Evolutionary conservation across 2,329 filamentous ascomycete genomes (phyloP), one percentile per base, ranked within the genome.

Genomic region (Colletotrichum aenigma): DNA sequence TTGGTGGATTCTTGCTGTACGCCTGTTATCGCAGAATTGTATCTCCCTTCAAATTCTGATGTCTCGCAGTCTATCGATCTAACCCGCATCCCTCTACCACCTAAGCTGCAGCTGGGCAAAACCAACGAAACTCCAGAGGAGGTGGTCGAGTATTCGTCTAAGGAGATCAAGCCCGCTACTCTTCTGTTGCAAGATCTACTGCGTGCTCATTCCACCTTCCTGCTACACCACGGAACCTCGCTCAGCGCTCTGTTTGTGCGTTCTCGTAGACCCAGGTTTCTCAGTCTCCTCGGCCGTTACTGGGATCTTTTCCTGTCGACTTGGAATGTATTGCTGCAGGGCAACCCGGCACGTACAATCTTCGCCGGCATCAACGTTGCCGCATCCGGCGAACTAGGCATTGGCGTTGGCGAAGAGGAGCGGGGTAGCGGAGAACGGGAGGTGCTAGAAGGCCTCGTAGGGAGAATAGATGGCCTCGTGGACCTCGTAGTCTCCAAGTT

Each of bases 331-430:
- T 90, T 98, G 78, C 89, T 99, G 56, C 95, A 96, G 81, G 96
- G 96, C 10, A 98, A 98, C 80, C 97, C 97, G 0, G 93, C 93
- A 3, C 91, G 94, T 2, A 93, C 93, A 77, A 88, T 98, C 7
- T 96, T 95, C 80, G 92, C 93, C 13, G 96, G 95, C 7, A 92
- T 98, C 81, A 98, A 98, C 83, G 89, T 99, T 36, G 95, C 96
- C 15, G 95, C 94, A 8, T 96, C 95, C 38, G 96, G 97, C 21
- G 96, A 98, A 85, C 90, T 98, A 30, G 97, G 97, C 18, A 91
- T 98, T 61, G 97, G 97, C 0, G 97, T 98, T 2, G 97, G 97
- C 21, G 97, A 98, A 83, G 97, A 98, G 86, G 95, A 98, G 71
- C 94, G 96, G 83, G 96, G 96, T 6, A 98, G 96, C 82, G 96